A percentile compares a stretch with the other conserved stretches of the same genome.
Conservation (phyloP, 805 yeast species). For the Saccharomycopsis selenospora region DNA sequence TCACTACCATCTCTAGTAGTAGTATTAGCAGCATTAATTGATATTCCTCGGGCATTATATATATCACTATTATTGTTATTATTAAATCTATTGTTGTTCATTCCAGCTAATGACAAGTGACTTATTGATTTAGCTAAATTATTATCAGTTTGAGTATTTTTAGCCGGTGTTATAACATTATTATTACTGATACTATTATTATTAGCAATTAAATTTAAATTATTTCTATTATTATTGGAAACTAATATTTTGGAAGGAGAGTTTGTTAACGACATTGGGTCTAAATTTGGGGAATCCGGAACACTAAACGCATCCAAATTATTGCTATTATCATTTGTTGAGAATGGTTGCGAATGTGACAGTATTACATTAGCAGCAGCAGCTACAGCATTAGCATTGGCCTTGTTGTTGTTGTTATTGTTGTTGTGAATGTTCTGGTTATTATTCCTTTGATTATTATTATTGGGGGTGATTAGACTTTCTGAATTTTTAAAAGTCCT, state of each 20-base stretch:
- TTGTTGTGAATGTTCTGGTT: too few relatives aligned
- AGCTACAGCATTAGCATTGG: constrained; percentile 1
- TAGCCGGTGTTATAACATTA: neutral
- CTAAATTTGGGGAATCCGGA: constrained; percentile 18
- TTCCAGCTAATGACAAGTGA: constrained; percentile 13
- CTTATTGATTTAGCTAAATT: constrained; percentile 15
- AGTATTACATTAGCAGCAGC: neutral
- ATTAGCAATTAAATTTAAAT: neutral
- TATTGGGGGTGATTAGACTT: too few relatives aligned
- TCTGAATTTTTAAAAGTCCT: neutral
- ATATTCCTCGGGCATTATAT: neutral
- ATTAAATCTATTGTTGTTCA: neutral
- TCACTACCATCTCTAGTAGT: constrained; percentile 4
- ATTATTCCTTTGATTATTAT: too few relatives aligned
- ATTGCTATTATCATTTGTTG: too few relatives aligned
- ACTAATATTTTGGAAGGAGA: constrained; percentile 11
- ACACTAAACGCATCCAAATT: neutral
- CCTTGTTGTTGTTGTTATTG: neutral
- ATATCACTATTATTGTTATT: neutral
- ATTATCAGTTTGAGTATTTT: neutral
- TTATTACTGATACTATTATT: neutral
- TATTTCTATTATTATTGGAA: neutral
- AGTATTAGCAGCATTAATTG: neutral
- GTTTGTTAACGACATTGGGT: constrained; percentile 11
- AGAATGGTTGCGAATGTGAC: neutral